These are phyloP conservation scores for Pichia sp. DNA, from an alignment of 1,139 yeast species.

Conservation along the genomic window DNA sequence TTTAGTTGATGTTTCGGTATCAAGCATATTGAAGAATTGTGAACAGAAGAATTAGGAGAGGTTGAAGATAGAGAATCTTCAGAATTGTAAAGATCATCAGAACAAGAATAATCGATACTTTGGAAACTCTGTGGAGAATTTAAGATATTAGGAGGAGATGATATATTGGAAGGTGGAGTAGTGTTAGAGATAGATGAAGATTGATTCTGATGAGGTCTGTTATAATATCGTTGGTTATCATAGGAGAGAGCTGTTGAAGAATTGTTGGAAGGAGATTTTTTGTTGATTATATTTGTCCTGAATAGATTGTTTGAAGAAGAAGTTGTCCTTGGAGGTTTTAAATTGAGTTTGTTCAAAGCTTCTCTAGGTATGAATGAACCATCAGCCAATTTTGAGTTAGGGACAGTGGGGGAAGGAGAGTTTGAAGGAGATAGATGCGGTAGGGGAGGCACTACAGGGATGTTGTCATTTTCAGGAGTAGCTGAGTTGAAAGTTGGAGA, in stretches of 20 bases:
- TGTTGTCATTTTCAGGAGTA: constrained; percentile 12
- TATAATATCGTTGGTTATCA: background rate
- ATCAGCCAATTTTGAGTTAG: constrained; percentile 19
- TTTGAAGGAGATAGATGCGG: constrained; percentile 1
- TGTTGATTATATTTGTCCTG: constrained; percentile 2
- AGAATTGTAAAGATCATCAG: constrained; percentile 22
- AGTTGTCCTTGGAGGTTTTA: constrained; percentile 12
- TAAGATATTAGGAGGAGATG: background rate
- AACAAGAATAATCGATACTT: constrained; percentile 11
- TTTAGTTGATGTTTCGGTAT: constrained; percentile 28
- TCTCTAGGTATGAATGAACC: constrained; percentile 27
- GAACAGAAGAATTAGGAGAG: constrained; percentile 18
- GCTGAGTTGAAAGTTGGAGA: background rate
- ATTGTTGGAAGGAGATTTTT: background rate
- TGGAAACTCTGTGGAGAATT: constrained; percentile 24
- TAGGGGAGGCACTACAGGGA: too few species aligned
- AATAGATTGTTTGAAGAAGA: background rate
- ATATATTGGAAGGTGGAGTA: background rate
- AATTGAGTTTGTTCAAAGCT: constrained; percentile 25
- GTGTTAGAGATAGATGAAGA: too few species aligned
- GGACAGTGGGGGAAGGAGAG: background rate
- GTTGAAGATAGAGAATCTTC: constrained; percentile 22
- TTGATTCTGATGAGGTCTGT: background rate
- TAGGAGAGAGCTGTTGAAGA: constrained; percentile 1
- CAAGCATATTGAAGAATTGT: constrained; percentile 12